Percentiles rank a stretch among this genome's conserved stretches.
Conservation (phyloP, 805 yeast species). For the Jamesozyma jinghongensis region DNA sequence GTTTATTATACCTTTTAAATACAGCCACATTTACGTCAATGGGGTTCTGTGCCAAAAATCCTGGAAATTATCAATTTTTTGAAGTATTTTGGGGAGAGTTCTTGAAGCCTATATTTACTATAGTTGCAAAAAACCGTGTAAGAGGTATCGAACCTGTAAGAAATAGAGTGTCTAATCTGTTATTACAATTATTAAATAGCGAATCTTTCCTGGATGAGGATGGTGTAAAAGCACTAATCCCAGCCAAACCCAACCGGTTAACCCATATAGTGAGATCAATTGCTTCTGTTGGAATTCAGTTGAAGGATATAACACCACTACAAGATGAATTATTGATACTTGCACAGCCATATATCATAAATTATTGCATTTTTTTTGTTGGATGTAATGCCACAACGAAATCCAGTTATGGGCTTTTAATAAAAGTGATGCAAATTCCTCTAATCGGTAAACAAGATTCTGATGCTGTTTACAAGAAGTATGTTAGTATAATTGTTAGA, state of each 20-base stretch:
- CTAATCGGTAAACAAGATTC: too few species aligned
- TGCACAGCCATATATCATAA: background rate
- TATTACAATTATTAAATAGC: background rate
- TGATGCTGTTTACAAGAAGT: too few species aligned
- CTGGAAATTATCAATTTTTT: constrained; percentile 4
- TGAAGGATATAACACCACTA: constrained; percentile 14
- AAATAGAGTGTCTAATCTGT: background rate
- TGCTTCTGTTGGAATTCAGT: constrained; percentile 17
- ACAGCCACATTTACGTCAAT: constrained; percentile 12
- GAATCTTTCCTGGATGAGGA: background rate
- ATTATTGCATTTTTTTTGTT: background rate
- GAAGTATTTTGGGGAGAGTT: constrained; percentile 10
- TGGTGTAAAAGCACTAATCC: too few species aligned
- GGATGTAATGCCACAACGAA: too few species aligned
- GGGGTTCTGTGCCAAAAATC: constrained; percentile 4
- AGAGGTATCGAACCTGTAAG: background rate
- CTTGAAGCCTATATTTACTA: constrained; percentile 11
- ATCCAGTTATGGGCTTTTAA: background rate
- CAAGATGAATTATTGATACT: background rate
- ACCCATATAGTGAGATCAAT: constrained; percentile 15
- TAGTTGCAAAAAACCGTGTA: background rate
- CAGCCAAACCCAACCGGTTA: too few species aligned
- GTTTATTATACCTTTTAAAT: constrained; percentile 13
- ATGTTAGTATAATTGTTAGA: too few species aligned
- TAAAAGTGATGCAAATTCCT: background rate